Base-by-base conservation (phyloP, 768 basidiomycete species). In the Boletus edulis region DNA sequence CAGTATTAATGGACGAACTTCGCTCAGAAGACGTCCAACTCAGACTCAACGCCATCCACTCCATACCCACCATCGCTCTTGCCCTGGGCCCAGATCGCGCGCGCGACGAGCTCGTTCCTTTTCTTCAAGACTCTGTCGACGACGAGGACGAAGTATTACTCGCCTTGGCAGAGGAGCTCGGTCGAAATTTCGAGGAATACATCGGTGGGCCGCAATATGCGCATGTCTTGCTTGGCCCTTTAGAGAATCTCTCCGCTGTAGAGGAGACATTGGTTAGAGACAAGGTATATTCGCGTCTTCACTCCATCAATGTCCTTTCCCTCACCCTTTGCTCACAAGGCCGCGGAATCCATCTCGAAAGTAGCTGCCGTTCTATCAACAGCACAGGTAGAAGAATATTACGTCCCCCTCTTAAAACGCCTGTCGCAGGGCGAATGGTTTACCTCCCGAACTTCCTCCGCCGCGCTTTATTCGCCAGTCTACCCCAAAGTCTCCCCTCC, bases 91-190 rank as follows among this genome's bases (percentile, higher is more conserved):
- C 94, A 41, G 90, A 95, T 78, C 91, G 97, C 63, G 91, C 95
- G 24, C 85, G 96, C 59, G 90, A 94, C 52, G 97, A 99, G 70
- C 83, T 99, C 62, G 83, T 99, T 58, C 92, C 94, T 2, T 99
- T 99, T 78, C 83, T 99, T 51, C 93, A 94, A 75, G 96, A 99
- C 67, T 95, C 94, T n/a, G 86, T 99, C 61, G 97, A 99, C 72
- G 97, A 99, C 67, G 97, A 99, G 74, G 97, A 99, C 72, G 97
- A 99, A 67, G 95, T 99, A 31, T 78, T 99, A 40, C 81, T 99
- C 43, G 96, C 95, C 6, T 78, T 99, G 48, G 94, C 96, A 18
- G 96, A 98, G 63, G 97, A 98, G 69, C 76, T 99, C 20, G 97
- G 97, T 40, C 82, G 82, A 69, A 86, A 82, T 67, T 96, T 98